Evolutionary conservation across 108 stramenopile species (phyloP), one percentile per base, ranked within the genome.

Genomic region (Discostella pseudostelligera): DNA sequence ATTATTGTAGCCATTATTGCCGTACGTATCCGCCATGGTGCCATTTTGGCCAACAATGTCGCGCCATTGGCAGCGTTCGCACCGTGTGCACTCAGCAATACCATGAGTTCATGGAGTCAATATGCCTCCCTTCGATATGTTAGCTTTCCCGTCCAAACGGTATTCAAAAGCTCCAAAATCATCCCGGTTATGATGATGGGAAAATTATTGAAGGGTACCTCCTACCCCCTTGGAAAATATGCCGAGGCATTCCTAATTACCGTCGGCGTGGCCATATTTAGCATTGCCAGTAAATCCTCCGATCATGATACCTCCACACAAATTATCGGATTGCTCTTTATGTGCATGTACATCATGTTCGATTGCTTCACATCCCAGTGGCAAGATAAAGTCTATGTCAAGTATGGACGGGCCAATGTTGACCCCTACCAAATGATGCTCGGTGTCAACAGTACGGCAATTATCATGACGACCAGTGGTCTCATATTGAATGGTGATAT

Each of bases 161-260:
- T 99, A 53, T 94, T 96, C 80, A 99, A 99, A 74, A 81, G 83
- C 39, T 95, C 90, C 69, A 99, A 99, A 87, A 92, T 99, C 49
- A 97, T 98, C 17, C 99, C 99, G 6, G 97, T 99, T 71, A 99
- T 99, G 99, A 74, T 98, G 44, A 98, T 99, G 98, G 98, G 98
- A 0, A 79, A 81, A 53, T 21, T 83, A n/a, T 78, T 97, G 47
- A 92, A 95, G 75, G 90, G 90, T 39, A 94, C 92, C 61, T 69
- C 49, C 50, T 99, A 99, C 66, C 96, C 96, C 1, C 29, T 72
- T 35, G 65, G 67, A 13, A 94, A 99, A 48, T 99, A 97, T 78
- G 45, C 82, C 13, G 96, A 96, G 59, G 98, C 98, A 1, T 64
- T 91, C 3, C 24, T 93, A 5, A 97, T 99, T 50, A 97, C 94